A percentile compares a stretch with the other conserved stretches of the same genome.
These are phyloP conservation scores for Agaricales sp. DNA, from an alignment of 1,284 basidiomycete species.

Conservation along the genomic window DNA sequence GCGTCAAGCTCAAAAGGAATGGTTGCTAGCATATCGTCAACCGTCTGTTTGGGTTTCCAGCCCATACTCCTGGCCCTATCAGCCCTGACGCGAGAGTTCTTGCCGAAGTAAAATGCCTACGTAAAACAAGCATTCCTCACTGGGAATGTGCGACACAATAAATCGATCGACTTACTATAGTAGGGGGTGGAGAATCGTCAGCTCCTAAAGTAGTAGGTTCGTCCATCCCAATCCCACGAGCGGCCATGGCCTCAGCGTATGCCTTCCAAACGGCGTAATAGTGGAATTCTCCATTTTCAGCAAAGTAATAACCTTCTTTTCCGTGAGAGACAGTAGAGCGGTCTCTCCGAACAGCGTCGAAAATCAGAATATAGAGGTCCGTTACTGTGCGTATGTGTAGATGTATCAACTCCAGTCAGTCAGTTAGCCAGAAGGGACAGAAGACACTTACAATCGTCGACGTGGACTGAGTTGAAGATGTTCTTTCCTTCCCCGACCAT, in stretches of 20 bases:
- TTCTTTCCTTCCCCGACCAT: constrained; percentile 17
- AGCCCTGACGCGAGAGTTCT: constrained; percentile 41
- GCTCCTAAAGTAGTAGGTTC: constrained; percentile 22
- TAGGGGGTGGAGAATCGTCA: constrained; percentile 19
- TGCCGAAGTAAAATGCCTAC: constrained; percentile 34
- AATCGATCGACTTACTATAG: neutral
- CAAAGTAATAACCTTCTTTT: constrained; percentile 40
- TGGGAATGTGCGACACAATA: constrained; percentile 1
- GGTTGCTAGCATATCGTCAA: constrained; percentile 34
- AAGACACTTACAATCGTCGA: neutral
- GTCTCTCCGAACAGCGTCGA: constrained; percentile 26
- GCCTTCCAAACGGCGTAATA: constrained; percentile 19
- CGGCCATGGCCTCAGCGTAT: constrained; percentile 20
- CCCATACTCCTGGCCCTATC: constrained; percentile 44
- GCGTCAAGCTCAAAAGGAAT: constrained; percentile 31
- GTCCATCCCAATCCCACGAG: constrained; percentile 17
- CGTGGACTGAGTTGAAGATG: neutral
- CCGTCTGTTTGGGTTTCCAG: constrained; percentile 40
- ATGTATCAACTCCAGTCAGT: too few relatives aligned
- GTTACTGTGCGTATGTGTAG: constrained; percentile 21
- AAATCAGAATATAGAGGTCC: constrained; percentile 28
- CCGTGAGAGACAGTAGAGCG: constrained; percentile 26
- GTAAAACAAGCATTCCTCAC: neutral
- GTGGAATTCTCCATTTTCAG: constrained; percentile 34
- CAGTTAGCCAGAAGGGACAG: neutral